Evolutionary conservation across 352 stramenopile species (phyloP).

Genomic region (Globisporangium orthogonon): DNA sequence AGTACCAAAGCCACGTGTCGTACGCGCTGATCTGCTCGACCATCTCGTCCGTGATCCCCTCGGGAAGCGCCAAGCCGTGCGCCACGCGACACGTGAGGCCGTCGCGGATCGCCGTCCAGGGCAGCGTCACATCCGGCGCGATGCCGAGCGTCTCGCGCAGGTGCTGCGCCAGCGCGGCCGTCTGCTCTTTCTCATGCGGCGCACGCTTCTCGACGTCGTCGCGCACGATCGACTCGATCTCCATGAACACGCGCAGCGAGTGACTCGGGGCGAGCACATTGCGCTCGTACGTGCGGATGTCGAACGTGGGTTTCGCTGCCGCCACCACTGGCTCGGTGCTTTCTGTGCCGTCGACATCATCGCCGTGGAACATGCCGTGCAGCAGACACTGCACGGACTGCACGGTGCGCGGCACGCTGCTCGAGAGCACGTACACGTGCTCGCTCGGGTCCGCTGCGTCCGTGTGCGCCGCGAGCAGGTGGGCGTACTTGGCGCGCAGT

Average conservation of each 20-base stretch:
- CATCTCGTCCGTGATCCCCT: conserved; percentile 58
- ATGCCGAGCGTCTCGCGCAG: conserved; percentile 42
- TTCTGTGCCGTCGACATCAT: conserved; percentile 7
- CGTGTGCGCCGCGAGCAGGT: conserved; percentile 19
- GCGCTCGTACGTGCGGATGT: conserved; percentile 53
- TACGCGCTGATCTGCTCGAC: conserved; percentile 53
- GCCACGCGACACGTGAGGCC: conserved; percentile 55
- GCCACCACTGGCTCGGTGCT: not conserved
- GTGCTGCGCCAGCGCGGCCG: conserved; percentile 25
- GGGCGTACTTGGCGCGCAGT: conserved; percentile 39
- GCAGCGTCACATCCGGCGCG: conserved; percentile 33
- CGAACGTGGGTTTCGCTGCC: conserved; percentile 27
- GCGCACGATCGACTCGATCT: conserved; percentile 58
- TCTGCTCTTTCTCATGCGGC: conserved; percentile 23
- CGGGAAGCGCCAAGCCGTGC: conserved; percentile 52
- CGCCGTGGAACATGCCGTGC: conserved; percentile 57
- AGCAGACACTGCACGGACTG: conserved; percentile 75
- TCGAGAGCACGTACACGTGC: conserved; percentile 72
- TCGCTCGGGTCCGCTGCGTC: conserved; percentile 21
- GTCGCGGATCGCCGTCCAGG: conserved; percentile 72
- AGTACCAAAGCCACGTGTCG: conserved; percentile 80
- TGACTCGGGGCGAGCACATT: conserved; percentile 62
- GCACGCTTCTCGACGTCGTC: conserved; percentile 36
- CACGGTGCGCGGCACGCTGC: conserved; percentile 65
- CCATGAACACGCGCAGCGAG: conserved; percentile 57